Base-by-base conservation (phyloP, 306 rosid genomes). In the Prunus davidiana region DNA sequence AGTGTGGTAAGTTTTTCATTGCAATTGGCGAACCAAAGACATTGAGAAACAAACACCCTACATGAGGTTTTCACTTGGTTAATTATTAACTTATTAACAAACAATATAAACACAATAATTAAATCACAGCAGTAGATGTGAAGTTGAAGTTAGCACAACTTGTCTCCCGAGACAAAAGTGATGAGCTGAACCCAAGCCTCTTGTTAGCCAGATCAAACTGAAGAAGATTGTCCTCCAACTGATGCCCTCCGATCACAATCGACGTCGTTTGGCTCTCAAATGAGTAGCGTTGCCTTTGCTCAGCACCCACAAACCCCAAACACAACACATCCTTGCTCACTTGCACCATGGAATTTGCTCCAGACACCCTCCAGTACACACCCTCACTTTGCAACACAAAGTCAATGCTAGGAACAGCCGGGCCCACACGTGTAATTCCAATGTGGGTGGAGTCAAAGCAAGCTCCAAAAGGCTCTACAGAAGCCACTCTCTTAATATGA, bases 141-240 rank as follows among this genome's bases (percentile, higher is more conserved):
- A 86, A 88, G 74, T 85, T 90, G 78, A 91, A 88, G 78, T 91
- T 78, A 25, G 73, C 78, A 72, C 96, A 91, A 6, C 78, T 86
- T 52, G 73, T 60, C 6, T 73, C 79, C 13, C 76, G 69, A 49
- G 80, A 71, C 69, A 84, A 51, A 2, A 87, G 52, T 0, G 94
- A 82, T n/a, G 84, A 86, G 19, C 90, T 65, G 64, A 91, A 89
- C 2, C 95, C 89, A 64, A 89, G 87, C 64, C 84, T 85, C 3
- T 87, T 80, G 1, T 63, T 15, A 2, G 78, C 75, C 24, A 89
- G 50, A 67, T 89, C 91, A 76, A 91, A 83, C 47, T 88, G 84
- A 25, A 89, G 30, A 45, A 88, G 73, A 32, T 89, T 83, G 25
- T 89, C 86, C 82, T 91, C 90, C 76, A 88, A 49, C 12, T 91